Conservation (phyloP, 352 stramenopile genomes). For the Globisporangium takayamanum region DNA sequence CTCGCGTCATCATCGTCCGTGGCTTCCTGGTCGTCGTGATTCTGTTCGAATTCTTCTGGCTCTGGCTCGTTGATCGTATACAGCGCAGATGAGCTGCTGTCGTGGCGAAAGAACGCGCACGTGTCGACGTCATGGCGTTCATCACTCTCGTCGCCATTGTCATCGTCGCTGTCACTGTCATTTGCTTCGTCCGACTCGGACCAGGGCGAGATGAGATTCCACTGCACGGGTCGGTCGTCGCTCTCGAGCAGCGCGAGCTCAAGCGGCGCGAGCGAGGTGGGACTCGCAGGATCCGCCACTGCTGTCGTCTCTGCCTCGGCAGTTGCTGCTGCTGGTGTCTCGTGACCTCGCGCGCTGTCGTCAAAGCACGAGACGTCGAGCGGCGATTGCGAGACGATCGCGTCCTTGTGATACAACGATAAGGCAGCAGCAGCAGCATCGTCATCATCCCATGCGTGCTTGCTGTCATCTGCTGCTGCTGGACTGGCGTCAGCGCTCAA, state of each 20-base stretch:
- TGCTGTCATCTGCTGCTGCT: background rate
- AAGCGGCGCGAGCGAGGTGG: background rate
- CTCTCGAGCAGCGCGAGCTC: slow-evolving; percentile 1
- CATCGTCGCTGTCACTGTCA: slow-evolving; percentile 1
- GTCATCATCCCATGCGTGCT: background rate
- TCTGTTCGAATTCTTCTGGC: background rate
- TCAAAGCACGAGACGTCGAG: too few relatives aligned
- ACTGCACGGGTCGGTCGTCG: slow-evolving; percentile 13
- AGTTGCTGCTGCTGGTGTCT: background rate
- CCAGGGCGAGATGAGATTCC: slow-evolving; percentile 50
- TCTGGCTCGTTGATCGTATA: slow-evolving; percentile 2
- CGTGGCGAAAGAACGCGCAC: slow-evolving; percentile 4
- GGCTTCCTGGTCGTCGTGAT: background rate
- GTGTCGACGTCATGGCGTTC: background rate
- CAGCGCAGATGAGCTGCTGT: background rate
- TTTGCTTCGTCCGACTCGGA: slow-evolving; percentile 17
- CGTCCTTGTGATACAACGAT: too few relatives aligned
- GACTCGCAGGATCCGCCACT: background rate
- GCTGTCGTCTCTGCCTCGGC: background rate
- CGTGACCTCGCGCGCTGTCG: background rate
- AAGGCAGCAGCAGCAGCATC: too few relatives aligned
- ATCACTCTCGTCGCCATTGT: background rate
- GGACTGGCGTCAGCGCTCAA: background rate
- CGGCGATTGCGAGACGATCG: too few relatives aligned
- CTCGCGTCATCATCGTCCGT: background rate